Percentiles rank a stretch among this genome's conserved stretches.
Evolutionary conservation across 495 filamentous ascomycete genomes (phyloP).

Genomic region (Cercophora sp.): DNA sequence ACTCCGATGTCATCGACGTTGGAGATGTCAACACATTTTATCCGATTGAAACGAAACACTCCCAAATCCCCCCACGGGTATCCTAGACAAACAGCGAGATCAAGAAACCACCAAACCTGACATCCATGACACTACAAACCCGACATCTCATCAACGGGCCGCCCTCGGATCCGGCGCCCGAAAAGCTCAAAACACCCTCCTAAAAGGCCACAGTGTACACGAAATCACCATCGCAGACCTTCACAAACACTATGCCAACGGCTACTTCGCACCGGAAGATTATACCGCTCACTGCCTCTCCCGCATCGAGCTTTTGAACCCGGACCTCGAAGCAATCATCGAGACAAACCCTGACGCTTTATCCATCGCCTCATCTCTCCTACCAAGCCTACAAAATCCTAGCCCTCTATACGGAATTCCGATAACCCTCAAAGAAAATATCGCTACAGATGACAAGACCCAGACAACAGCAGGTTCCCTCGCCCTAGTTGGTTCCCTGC

Average conservation of each 20-base stretch:
- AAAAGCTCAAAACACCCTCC: neutral
- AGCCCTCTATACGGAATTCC: conserved; percentile 34
- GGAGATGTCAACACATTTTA: too few species aligned
- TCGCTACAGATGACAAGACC: conserved; percentile 26
- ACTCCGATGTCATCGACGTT: neutral
- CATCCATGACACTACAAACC: too few species aligned
- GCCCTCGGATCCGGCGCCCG: too few species aligned
- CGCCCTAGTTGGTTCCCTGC: conserved; percentile 42
- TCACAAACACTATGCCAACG: neutral
- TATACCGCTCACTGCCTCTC: neutral
- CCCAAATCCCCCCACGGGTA: too few species aligned
- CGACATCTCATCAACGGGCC: too few species aligned
- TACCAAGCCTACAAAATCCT: neutral
- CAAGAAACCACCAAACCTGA: too few species aligned
- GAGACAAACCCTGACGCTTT: neutral
- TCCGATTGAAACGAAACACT: too few species aligned
- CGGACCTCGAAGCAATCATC: neutral
- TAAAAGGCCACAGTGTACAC: neutral
- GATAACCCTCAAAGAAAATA: conserved; percentile 38
- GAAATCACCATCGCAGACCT: neutral
- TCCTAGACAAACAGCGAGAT: too few species aligned
- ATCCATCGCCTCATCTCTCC: neutral
- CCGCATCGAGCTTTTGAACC: neutral
- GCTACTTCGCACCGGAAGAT: neutral
- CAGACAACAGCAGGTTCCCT: conserved; percentile 46